Conservation (phyloP, 202 grass and related monocot species). For the Eragrostis tef region DNA sequence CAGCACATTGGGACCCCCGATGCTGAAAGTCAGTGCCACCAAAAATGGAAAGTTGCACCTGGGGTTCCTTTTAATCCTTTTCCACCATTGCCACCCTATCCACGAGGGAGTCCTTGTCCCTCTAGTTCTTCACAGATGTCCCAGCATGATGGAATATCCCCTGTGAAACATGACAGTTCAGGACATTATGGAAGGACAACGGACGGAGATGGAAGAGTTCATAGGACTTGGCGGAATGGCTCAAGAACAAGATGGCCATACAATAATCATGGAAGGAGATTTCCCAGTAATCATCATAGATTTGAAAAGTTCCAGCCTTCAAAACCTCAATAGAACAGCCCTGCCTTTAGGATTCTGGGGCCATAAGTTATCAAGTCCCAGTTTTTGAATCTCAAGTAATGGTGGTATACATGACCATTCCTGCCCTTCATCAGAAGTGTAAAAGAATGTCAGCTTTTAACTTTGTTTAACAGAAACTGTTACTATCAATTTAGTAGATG, state of each 20-base stretch:
- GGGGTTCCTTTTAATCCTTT: constrained; percentile 77
- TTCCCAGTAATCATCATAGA: constrained; percentile 57
- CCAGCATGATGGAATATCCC: constrained; percentile 33
- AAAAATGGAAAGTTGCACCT: constrained; percentile 75
- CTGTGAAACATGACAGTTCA: constrained; percentile 34
- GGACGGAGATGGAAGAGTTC: constrained; percentile 40
- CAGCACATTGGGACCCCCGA: constrained; percentile 60
- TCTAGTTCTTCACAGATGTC: constrained; percentile 45
- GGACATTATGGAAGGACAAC: constrained; percentile 42
- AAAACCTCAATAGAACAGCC: constrained; percentile 46
- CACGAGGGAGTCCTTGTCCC: constrained; percentile 50
- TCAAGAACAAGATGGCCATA: constrained; percentile 50
- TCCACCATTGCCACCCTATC: constrained; percentile 69
- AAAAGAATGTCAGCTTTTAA: constrained; percentile 45
- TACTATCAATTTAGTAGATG: constrained; percentile 48
- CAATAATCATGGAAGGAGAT: constrained; percentile 54
- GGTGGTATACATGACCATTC: constrained; percentile 48
- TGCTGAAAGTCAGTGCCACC: constrained; percentile 36
- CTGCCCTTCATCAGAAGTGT: constrained; percentile 47
- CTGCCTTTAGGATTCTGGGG: constrained; percentile 22
- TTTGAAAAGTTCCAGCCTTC: constrained; percentile 33
- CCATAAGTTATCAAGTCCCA: constrained; percentile 33
- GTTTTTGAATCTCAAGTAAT: constrained; percentile 39
- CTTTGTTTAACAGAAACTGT: constrained; percentile 49
- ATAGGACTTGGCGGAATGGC: constrained; percentile 44